These are phyloP conservation scores for Nigrospora osmanthi DNA, from an alignment of 2,329 filamentous ascomycete species.

Conservation along the genomic window DNA sequence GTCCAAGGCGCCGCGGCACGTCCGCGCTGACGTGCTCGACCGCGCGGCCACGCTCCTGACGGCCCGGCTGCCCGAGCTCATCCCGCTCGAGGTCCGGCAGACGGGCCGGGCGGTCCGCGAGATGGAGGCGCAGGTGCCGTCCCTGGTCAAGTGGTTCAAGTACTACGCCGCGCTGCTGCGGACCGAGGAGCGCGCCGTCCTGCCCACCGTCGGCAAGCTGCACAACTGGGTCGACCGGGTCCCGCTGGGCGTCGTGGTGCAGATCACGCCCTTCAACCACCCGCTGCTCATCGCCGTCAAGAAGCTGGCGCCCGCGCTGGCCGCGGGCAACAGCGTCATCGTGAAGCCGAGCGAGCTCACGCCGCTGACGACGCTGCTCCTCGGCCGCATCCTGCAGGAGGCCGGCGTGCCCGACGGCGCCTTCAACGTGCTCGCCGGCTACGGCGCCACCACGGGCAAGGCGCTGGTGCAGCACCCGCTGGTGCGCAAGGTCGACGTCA, in stretches of 20 bases:
- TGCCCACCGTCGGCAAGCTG: conserved; percentile 55
- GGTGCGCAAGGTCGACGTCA: conserved; percentile 64
- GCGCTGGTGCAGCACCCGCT: conserved; percentile 43
- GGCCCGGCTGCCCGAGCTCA: conserved; percentile 43
- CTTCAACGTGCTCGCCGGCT: conserved; percentile 53
- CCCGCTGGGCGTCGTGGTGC: conserved; percentile 49
- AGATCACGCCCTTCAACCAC: conserved; percentile 52
- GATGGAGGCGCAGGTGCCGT: conserved; percentile 62
- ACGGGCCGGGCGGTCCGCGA: conserved; percentile 62
- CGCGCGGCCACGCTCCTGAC: conserved; percentile 47
- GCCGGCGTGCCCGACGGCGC: conserved; percentile 67
- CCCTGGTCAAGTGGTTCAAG: conserved; percentile 60
- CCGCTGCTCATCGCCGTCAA: conserved; percentile 50
- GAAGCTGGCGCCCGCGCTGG: conserved; percentile 54
- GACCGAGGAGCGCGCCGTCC: conserved; percentile 58
- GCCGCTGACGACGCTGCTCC: conserved; percentile 51
- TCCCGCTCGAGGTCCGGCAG: conserved; percentile 57
- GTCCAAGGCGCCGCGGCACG: conserved; percentile 48
- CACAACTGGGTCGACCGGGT: conserved; percentile 48
- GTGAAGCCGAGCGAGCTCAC: conserved; percentile 57
- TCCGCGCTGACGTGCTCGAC: conserved; percentile 55
- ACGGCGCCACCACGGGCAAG: conserved; percentile 43
- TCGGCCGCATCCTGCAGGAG: conserved; percentile 52
- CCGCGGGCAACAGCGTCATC: conserved; percentile 50
- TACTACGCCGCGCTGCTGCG: conserved; percentile 63